Conservation (phyloP, 2,329 filamentous ascomycete genomes). For the Aureobasidium musti region DNA sequence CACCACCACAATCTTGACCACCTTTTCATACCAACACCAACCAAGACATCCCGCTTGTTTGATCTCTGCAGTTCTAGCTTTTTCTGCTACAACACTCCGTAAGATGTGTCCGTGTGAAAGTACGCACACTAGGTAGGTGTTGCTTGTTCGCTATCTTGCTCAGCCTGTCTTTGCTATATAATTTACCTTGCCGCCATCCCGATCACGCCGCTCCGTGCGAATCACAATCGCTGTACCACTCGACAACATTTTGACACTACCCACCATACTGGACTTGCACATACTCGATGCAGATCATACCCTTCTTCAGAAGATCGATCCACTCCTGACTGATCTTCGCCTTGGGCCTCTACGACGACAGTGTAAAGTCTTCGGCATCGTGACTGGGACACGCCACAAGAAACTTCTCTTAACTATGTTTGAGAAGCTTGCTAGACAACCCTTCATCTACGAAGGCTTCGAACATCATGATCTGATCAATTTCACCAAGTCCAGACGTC, state of each 20-base stretch:
- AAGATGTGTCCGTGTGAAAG: background rate
- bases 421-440: background rate
- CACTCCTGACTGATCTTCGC: background rate
- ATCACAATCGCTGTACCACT: background rate
- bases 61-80: background rate
- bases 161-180: background rate
- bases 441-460: constrained; percentile 17
- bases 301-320: background rate
- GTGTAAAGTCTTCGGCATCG: background rate
- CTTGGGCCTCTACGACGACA: background rate
- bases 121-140: background rate
- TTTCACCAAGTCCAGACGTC: background rate
- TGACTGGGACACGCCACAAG: background rate
- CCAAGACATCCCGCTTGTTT: background rate
- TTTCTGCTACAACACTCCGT: background rate
- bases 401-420: background rate
- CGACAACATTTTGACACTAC: background rate
- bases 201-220: background rate
- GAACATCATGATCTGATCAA: background rate
- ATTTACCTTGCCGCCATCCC: background rate
- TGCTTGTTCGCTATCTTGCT: background rate
- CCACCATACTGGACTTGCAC: constrained; percentile 3
- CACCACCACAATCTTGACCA: background rate
- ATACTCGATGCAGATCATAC: background rate
- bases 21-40: background rate